Base-by-base conservation (phyloP, 1,284 basidiomycete genomes). In the Trametes pubescens region DNA sequence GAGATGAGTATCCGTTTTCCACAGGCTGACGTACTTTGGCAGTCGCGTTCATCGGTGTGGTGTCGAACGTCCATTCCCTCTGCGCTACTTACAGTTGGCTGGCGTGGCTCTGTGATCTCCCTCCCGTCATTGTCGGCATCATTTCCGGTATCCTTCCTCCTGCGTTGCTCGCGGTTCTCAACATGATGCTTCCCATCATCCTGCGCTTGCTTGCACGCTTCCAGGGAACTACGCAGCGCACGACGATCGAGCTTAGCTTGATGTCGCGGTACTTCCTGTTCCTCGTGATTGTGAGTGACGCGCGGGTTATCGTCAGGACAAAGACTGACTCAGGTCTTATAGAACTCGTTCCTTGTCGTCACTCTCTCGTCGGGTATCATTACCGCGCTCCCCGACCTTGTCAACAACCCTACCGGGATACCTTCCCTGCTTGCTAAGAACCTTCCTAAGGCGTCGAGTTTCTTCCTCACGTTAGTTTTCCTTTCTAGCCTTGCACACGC, bases 241-340 rank as follows among this genome's bases (percentile, higher is more conserved):
- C 91, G 2, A 91, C 90, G 7, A 82, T 99, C 62, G 97, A 99
- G 74, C 84, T 98, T 24, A 93, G 92, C 63, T 80, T 98, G 67
- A 98, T 98, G 93, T 88, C 88, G 5, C 86, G 97, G 44, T 98
- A 87, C 81, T 98, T 96, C 81, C 80, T 93, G 61, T 99, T 99
- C 86, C 91, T 92, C 79, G 91, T 97, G 65, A 84, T 97, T 56
- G 90, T 92, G 77, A 69, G 91, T 86, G 4, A 44, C 35, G 29
- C 51, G 32, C 61, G 21, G 40, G 14, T 57, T n/a, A 3, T n/a
- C 51, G n/a, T 55, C 34, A 51, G 14, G 16, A 10, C 10, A 37
- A 21, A 58, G 2, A 32, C n/a, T 47, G 3, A 46, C 38, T n/a
- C 13, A 3, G 46, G 34, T 34, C 51, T 13, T 34, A 7, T 75